These are phyloP conservation scores for Myriangium duriaei DNA, from an alignment of 2,329 filamentous ascomycete genomes.

Conservation along the genomic window DNA sequence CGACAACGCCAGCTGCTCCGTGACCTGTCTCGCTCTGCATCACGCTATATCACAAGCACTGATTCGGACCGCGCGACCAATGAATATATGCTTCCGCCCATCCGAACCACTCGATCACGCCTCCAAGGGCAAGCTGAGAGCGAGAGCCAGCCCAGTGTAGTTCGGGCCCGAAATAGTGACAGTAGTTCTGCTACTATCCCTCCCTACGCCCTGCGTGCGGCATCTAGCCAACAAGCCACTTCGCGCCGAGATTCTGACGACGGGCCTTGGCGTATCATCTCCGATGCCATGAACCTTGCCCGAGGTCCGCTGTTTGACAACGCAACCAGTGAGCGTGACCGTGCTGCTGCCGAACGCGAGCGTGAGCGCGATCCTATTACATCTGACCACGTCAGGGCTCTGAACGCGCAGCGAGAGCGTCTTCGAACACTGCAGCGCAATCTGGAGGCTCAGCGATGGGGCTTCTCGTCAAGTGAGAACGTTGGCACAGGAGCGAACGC, in stretches of 20 bases:
- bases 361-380: too few relatives aligned
- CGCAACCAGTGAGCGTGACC: constrained; percentile 15
- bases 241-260: constrained; percentile 19
- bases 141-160: too few relatives aligned
- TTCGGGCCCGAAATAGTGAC: neutral
- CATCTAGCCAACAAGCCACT: neutral
- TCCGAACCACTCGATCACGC: neutral
- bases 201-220: constrained; percentile 9
- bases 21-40: neutral
- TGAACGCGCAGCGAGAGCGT: constrained; percentile 15
- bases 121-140: neutral
- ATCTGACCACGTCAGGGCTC: constrained; percentile 13
- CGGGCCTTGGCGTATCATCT: constrained; percentile 36
- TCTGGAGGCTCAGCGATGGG: constrained; percentile 6
- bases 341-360: constrained; percentile 13
- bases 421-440: constrained; percentile 13
- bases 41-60: neutral
- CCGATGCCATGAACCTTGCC: constrained; percentile 30
- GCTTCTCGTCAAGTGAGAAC: neutral
- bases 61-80: neutral
- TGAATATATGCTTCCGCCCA: neutral
- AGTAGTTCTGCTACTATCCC: constrained; percentile 7
- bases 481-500: constrained; percentile 2
- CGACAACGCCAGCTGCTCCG: neutral
- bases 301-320: constrained; percentile 25